phyloP scores from a whole-genome alignment of 345 rosid species.

The Linum tenue region DNA sequence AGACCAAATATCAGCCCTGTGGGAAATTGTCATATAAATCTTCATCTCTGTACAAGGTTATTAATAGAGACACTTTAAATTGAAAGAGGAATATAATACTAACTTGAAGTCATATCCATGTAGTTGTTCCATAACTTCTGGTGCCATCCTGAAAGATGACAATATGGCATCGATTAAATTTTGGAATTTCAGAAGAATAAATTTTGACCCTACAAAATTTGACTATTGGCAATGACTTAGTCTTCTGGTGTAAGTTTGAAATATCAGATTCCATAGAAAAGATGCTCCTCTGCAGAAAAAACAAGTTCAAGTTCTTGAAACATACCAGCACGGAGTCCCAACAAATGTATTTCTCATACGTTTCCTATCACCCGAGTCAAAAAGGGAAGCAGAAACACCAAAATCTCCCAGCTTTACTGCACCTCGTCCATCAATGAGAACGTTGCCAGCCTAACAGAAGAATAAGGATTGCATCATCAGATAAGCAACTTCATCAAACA shows the following conservation, averaged over 20 bases:
- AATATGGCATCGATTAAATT: background rate
- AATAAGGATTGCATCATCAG: background rate
- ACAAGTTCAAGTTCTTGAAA: conserved; percentile 1
- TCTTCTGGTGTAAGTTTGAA: background rate
- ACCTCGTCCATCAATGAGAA: conserved; percentile 76
- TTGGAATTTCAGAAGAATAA: background rate
- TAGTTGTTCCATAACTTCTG: conserved; percentile 98
- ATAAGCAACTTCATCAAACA: background rate
- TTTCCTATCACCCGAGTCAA: conserved; percentile 97
- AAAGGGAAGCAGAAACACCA: conserved; percentile 96
- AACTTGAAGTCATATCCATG: conserved; percentile 98
- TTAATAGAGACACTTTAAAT: conserved; percentile 8
- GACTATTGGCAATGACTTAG: background rate
- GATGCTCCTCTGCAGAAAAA: background rate
- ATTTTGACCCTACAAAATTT: background rate
- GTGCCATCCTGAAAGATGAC: conserved; percentile 81
- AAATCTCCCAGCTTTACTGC: conserved; percentile 87
- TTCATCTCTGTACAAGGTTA: conserved; percentile 8
- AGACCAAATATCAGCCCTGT: conserved; percentile 99
- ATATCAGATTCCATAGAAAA: background rate
- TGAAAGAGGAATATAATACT: conserved; percentile 18
- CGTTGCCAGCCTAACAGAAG: conserved; percentile 71
- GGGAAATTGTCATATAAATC: conserved; percentile 14
- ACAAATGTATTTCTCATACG: conserved; percentile 97
- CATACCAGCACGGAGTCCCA: conserved; percentile 98